These are phyloP conservation scores for Paspalum vaginatum DNA, from an alignment of 176 grass and related monocot species.

Conservation along the genomic window DNA sequence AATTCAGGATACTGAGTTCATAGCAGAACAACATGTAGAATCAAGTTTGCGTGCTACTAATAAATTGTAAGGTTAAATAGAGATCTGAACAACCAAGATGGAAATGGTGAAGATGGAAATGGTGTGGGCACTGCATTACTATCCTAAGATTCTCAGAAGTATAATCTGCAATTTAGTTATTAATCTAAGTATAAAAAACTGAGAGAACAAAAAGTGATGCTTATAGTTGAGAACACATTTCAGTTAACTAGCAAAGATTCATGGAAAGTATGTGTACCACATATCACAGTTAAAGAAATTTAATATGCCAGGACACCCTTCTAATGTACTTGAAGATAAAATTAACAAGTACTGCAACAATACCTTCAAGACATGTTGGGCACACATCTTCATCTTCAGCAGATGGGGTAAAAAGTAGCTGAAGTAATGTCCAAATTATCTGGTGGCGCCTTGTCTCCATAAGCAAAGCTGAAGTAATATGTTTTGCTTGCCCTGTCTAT, in stretches of 20 bases:
- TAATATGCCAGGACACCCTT: too few relatives aligned
- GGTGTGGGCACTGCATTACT: constrained; percentile 87
- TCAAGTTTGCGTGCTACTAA: background rate
- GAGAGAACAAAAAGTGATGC: background rate
- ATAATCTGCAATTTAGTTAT: constrained; percentile 74
- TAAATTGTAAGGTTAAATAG: background rate
- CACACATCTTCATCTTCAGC: constrained; percentile 96
- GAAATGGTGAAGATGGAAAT: constrained; percentile 99
- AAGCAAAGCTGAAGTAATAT: constrained; percentile 63
- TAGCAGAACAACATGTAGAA: background rate
- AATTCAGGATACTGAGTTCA: background rate
- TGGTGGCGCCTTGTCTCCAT: constrained; percentile 52
- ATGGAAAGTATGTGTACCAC: background rate
- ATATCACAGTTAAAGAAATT: too few relatives aligned
- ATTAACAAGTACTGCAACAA: background rate
- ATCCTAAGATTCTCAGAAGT: constrained; percentile 83
- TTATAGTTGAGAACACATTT: too few relatives aligned
- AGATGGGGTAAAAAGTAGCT: constrained; percentile 64
- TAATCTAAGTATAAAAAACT: background rate
- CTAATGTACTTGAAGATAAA: background rate
- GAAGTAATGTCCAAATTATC: constrained; percentile 56
- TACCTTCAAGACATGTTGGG: constrained; percentile 99
- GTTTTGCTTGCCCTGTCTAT: constrained; percentile 59
- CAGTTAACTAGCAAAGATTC: background rate
- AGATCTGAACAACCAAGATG: constrained; percentile 53